Evolutionary conservation across 2,329 filamentous ascomycete species (phyloP).

Genomic region (Ascochyta fabae): DNA sequence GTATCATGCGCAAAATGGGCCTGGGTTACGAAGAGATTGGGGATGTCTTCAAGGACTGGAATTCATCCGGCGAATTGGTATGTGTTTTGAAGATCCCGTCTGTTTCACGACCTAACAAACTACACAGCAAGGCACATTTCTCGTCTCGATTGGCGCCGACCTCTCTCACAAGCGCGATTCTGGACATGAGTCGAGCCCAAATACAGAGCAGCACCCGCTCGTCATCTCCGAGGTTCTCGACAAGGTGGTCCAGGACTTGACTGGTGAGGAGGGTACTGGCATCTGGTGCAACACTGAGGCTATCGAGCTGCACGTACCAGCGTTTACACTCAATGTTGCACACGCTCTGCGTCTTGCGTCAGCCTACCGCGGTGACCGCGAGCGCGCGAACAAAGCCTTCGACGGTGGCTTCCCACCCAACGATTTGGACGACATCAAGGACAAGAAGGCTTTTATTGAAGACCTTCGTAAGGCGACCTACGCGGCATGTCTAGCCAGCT

Average conservation of each 20-base stretch:
- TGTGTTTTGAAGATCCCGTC: conserved; percentile 5
- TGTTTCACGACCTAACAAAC: conserved; percentile 1
- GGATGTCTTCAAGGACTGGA: conserved; percentile 66
- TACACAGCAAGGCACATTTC: conserved; percentile 60
- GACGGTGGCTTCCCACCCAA: conserved; percentile 51
- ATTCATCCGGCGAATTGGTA: conserved; percentile 62
- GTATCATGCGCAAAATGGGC: conserved; percentile 64
- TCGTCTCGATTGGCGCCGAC: conserved; percentile 67
- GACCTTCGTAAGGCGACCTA: conserved; percentile 68
- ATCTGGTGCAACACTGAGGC: conserved; percentile 70
- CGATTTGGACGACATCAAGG: conserved; percentile 35
- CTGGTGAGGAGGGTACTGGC: conserved; percentile 70
- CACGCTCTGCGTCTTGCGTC: conserved; percentile 70
- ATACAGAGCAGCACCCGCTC: conserved; percentile 44
- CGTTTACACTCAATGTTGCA: conserved; percentile 67
- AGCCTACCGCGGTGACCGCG: conserved; percentile 64
- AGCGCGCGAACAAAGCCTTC: conserved; percentile 57
- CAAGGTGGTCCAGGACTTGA: conserved; percentile 74
- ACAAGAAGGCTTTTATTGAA: conserved; percentile 59
- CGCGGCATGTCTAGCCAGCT: conserved; percentile 65
- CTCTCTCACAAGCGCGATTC: conserved; percentile 62
- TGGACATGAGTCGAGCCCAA: conserved; percentile 21
- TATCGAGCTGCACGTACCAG: conserved; percentile 66
- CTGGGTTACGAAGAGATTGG: conserved; percentile 68
- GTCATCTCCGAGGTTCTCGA: conserved; percentile 69